Base-by-base conservation (phyloP, 2,329 filamentous ascomycete species). In the Dichotomopilus funicola region DNA sequence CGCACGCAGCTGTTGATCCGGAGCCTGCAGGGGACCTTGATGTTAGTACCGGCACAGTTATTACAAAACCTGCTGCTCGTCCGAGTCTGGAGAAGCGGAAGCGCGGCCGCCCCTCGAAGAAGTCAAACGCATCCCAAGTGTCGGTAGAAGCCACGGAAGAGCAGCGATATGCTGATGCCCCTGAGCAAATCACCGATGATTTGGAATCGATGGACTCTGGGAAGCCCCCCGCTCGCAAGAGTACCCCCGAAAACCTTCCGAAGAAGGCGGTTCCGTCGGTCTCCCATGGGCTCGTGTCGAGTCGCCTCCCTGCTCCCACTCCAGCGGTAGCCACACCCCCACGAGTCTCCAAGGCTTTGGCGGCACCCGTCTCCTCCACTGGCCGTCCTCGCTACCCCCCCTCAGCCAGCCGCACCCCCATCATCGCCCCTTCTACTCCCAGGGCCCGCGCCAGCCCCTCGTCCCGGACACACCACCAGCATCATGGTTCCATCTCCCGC, bases 391-490 rank as follows among this genome's bases (percentile, higher is more conserved):
- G 61, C 12, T 56, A 59, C 3, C 65, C 68, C 7, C 74, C 75
- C 2, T 65, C 75, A 2, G 79, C 79, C 0, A 77, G 78, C 3
- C 67, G 68, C 13, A 62, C 56, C 10, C 61, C 65, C 41, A 66
- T 71, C 31, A 77, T 76, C 1, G 74, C 78, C 1, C 74, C 74
- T 0, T 72, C 74, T 27, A 79, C 79, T 0, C 77, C 78, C 3
- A 67, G 68, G 19, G 62, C 56, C 10, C 61, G 65, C 41, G 66
- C 71, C 31, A 77, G 76, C 1, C 74, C 78, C 1, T 74, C 74
- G 0, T 72, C 74, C 1, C 74, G 75, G 5, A 76, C 79, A 9
- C 76, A 75, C 9, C 76, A 75, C 53, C 81, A 83, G 19, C 19
- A 27, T 27, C 19, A 27, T 27, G 19, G 19, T 27, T 27, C 19